Base-by-base conservation (phyloP, 331 rosid species). In the Cydonia oblonga region DNA sequence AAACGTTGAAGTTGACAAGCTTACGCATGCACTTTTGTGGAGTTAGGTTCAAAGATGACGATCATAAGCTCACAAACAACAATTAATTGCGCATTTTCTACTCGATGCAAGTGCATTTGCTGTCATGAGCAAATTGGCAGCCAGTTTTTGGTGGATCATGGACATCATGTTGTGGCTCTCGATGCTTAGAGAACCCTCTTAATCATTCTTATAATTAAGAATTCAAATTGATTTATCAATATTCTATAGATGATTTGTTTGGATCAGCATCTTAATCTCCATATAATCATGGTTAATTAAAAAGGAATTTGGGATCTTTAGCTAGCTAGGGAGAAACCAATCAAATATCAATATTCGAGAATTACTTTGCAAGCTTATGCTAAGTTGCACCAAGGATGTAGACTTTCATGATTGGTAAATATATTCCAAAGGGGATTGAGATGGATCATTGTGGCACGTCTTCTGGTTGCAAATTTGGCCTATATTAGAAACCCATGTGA, bases 1-100 rank as follows among this genome's bases (percentile, higher is more conserved):
- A 80, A 78, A 42, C 74, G 12, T 77, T 51, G 68, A 85, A 73
- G 77, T 77, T 76, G 87, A 83, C 79, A 63, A 72, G 80, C 84
- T 72, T 75, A 76, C 81, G 81, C 82, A 77, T 68, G 67, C 25
- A 30, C 33, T 30, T 75, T 38, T 38, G 53, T 46, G 64, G 15
- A 62, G 82, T 80, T 80, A 59, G 83, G 77, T 81, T 82, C 67
- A 81, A 77, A 73, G 70, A 61, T 69, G 84, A 74, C 57, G 69
- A 78, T 81, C 79, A 75, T 73, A 71, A 66, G 52, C 29, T 58
- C 78, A 63, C 24, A 23, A 13, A 23, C 22, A 38, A 69, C 30
- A 30, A 19, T 15, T 70, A 65, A 66, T 40, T 60, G 82, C 79
- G 68, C 79, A 82, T 72, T 74, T 69, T 38, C 74, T 52, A 68